A percentile compares a stretch with the other conserved stretches of the same genome.
These are phyloP conservation scores for Lyophyllum shimeji DNA, from an alignment of 768 basidiomycete genomes.

Conservation along the genomic window DNA sequence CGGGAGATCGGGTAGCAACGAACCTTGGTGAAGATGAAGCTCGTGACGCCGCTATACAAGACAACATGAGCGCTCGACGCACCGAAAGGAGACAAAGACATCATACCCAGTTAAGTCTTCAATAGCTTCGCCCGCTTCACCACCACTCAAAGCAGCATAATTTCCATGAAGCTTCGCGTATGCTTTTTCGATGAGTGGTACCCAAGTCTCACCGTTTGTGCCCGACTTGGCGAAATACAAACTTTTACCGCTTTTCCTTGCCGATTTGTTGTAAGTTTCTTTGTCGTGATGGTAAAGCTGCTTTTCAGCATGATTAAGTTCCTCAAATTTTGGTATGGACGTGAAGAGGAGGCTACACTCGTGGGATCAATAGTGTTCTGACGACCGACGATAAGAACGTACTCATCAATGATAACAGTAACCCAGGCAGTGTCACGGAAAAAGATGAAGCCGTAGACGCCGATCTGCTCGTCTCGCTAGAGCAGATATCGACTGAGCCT, in stretches of 20 bases:
- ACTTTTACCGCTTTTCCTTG: constrained; percentile 45
- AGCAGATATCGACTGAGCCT: neutral
- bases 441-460: constrained; percentile 61
- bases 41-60: constrained; percentile 23
- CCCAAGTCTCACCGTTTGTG: constrained; percentile 54
- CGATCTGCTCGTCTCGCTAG: constrained; percentile 52
- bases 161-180: constrained; percentile 58
- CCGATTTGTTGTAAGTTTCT: constrained; percentile 41
- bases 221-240: constrained; percentile 51
- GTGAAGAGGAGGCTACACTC: constrained; percentile 44
- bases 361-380: neutral
- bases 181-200: constrained; percentile 58
- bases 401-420: constrained; percentile 59
- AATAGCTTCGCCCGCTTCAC: constrained; percentile 46
- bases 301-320: constrained; percentile 37
- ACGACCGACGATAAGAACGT: constrained; percentile 14
- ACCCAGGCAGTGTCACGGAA: constrained; percentile 53
- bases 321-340: constrained; percentile 51
- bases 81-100: neutral
- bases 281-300: constrained; percentile 51
- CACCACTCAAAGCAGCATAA: constrained; percentile 42
- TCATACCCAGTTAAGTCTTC: constrained; percentile 59
- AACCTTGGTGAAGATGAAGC: constrained; percentile 27
- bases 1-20: neutral
- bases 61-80: neutral